Conservation (phyloP, 2,329 filamentous ascomycete genomes). For the Pseudogymnoascus sp. region DNA sequence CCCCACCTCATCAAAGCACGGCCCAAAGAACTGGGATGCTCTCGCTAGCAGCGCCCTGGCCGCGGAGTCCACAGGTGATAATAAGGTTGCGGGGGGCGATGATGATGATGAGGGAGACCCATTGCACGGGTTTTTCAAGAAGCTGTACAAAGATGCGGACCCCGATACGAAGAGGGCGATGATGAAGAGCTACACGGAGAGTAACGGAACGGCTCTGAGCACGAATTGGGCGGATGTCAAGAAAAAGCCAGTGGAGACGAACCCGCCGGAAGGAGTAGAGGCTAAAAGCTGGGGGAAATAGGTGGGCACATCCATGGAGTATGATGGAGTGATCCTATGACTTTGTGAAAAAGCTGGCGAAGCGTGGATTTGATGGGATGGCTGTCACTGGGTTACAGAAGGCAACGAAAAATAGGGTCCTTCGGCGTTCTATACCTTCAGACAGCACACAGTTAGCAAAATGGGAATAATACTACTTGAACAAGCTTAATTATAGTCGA, state of each 20-base stretch:
- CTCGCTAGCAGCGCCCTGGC: slow-evolving; percentile 45
- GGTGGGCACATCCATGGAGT: neutral
- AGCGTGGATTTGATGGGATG: neutral
- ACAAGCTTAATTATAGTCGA: neutral
- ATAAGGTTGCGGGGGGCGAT: slow-evolving; percentile 40
- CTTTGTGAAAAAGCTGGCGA: neutral
- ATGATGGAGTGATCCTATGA: neutral
- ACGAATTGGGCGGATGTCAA: slow-evolving; percentile 86
- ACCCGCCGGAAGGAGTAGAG: neutral
- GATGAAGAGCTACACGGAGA: slow-evolving; percentile 96
- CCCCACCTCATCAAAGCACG: slow-evolving; percentile 76
- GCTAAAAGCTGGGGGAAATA: slow-evolving; percentile 1
- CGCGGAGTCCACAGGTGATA: slow-evolving; percentile 31
- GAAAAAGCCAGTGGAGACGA: slow-evolving; percentile 60
- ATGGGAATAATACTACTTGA: neutral
- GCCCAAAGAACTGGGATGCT: slow-evolving; percentile 89
- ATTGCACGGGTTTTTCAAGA: slow-evolving; percentile 82
- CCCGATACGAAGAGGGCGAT: slow-evolving; percentile 83
- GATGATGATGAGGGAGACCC: slow-evolving; percentile 54
- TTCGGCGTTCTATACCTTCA: neutral
- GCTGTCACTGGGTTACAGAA: neutral
- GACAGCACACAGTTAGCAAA: neutral
- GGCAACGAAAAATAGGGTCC: neutral
- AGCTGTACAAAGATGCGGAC: slow-evolving; percentile 68
- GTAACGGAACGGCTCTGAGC: slow-evolving; percentile 84